Conservation (phyloP, 2,329 filamentous ascomycete genomes). For the Thielaviopsis ethacetica region DNA sequence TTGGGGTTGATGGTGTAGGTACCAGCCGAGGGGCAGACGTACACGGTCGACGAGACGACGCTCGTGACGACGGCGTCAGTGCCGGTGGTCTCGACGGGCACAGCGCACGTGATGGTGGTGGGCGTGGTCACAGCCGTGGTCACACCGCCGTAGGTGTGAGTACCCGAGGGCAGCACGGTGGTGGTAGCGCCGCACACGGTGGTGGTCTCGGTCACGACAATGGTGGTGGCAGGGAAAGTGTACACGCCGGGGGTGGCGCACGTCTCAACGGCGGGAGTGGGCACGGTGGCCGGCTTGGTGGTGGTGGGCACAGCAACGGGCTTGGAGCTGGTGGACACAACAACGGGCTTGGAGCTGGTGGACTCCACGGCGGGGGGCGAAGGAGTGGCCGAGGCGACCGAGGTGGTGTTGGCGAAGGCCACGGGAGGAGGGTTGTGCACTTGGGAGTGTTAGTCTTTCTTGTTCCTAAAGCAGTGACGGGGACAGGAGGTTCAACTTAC, state of each 20-base stretch:
- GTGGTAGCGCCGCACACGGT: slow-evolving; percentile 49
- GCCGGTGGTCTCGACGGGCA: slow-evolving; percentile 45
- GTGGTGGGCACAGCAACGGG: slow-evolving; percentile 15
- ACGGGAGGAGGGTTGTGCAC: slow-evolving; percentile 14
- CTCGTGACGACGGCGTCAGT: slow-evolving; percentile 44
- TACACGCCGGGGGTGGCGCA: slow-evolving; percentile 55
- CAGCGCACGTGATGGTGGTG: slow-evolving; percentile 55
- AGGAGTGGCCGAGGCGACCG: too few relatives aligned
- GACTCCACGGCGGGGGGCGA: too few relatives aligned
- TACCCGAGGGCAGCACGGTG: slow-evolving; percentile 45
- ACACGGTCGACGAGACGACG: slow-evolving; percentile 52
- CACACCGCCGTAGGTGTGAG: slow-evolving; percentile 54
- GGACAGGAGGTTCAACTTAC: slow-evolving; percentile 27
- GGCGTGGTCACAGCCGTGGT: slow-evolving; percentile 50
- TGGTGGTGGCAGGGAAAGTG: slow-evolving; percentile 57
- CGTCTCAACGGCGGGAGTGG: slow-evolving; percentile 34
- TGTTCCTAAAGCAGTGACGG: too few relatives aligned
- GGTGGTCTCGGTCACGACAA: slow-evolving; percentile 49
- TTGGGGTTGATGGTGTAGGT: slow-evolving; percentile 60
- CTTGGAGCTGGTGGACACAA: slow-evolving; percentile 10
- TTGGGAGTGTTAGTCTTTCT: neutral
- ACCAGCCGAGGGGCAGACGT: slow-evolving; percentile 55
- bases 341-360: slow-evolving; percentile 12
- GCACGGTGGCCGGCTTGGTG: slow-evolving; percentile 27
- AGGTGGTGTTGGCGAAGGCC: slow-evolving; percentile 2